Conservation (phyloP, 306 rosid species). For the Lagenaria siceraria region DNA sequence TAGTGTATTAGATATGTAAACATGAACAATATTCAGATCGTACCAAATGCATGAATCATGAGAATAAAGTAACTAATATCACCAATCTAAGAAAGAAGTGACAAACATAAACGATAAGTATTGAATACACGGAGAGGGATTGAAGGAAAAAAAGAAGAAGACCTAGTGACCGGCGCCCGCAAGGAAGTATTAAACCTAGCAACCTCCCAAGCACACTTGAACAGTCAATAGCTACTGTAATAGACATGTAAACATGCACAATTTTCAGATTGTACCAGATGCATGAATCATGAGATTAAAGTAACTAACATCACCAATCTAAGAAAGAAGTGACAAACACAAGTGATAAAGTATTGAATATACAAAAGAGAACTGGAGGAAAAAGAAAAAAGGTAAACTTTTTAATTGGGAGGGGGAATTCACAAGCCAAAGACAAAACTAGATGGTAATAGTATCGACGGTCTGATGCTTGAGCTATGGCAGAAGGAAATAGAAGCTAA, state of each 20-base stretch:
- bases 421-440: neutral
- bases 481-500: slow-evolving; percentile 22
- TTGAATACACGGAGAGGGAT: neutral
- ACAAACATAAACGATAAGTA: neutral
- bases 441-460: neutral
- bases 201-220: neutral
- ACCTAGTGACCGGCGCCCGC: neutral
- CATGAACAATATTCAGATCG: neutral
- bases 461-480: neutral
- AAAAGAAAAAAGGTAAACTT: neutral
- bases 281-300: neutral
- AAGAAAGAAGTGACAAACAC: neutral
- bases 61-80: neutral
- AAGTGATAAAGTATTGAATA: neutral
- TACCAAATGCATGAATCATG: neutral
- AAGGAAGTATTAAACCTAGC: neutral
- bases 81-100: neutral
- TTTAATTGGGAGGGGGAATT: neutral
- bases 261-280: neutral
- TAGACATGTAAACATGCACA: neutral
- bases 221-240: neutral
- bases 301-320: neutral
- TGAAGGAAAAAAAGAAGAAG: neutral
- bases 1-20: neutral
- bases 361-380: neutral